Base-by-base conservation (phyloP, 768 basidiomycete species). In the Macrolepiota fuliginosa region DNA sequence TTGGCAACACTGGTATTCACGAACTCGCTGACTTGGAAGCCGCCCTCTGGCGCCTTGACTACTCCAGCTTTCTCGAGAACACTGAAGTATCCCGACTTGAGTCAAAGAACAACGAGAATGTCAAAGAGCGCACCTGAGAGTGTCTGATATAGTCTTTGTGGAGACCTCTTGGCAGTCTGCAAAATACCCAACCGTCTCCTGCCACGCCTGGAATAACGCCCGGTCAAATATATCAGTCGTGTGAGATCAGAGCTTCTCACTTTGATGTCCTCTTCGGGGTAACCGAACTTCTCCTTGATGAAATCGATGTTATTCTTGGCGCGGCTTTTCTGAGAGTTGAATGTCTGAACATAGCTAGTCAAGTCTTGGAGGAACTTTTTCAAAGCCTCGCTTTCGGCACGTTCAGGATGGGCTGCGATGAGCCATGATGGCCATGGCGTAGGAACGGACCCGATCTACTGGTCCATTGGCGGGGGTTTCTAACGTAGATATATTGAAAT, bases 341-440 rank as follows among this genome's bases (percentile, higher is more conserved):
- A 98, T 10, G 70, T 72, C 27, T 77, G 79, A 19, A 96, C 90
- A 68, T 87, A 86, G 5, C 67, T 73, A 5, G 90, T 84, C 22
- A 98, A 82, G 27, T 74, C 71, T 4, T 76, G 62, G 13, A 98
- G 77, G 76, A 97, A 97, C 2, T 72, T 54, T 17, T 73, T 71
- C 12, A 94, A 76, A 0, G 77, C 77, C 1, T 71, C 67, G 0
- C 81, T 62, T 3, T 83, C 72, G 29, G 88, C 85, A 15, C 89
- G 83, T 19, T 79, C 72, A 17, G 80, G 89, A 64, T 93, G 90
- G 6, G 93, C 93, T 24, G 92, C 96, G 68, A 98, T 92, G 61
- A 92, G 76, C 96, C 96, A 99, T 0, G 94, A 96, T 12, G 95
- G 92, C 96, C 96, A 99, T 0, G 96, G 96, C 0, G 96, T 98